Conservation (phyloP, 805 yeast genomes). For the Ogataea ramenticola region DNA sequence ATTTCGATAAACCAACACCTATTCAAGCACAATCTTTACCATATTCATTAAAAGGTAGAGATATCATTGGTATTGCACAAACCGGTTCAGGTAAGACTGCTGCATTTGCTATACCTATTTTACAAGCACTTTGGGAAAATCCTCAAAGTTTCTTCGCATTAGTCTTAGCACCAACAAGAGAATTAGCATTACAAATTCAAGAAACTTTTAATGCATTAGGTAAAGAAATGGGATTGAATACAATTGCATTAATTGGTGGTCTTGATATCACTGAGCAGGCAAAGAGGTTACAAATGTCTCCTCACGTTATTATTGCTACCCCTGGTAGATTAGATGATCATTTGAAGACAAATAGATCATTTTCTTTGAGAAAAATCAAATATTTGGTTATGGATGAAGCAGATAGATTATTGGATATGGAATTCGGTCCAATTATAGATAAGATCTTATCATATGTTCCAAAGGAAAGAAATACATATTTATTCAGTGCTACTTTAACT, state of each 20-base stretch:
- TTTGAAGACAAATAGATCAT: conserved; percentile 86
- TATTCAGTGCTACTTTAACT: conserved; percentile 97
- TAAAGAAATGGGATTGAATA: conserved; percentile 81
- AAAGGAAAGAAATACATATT: conserved; percentile 69
- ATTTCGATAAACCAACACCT: conserved; percentile 82
- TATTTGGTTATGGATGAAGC: conserved; percentile 96
- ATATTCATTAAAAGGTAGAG: conserved; percentile 82
- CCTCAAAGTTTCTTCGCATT: conserved; percentile 86
- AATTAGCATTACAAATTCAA: conserved; percentile 79
- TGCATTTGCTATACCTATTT: conserved; percentile 93
- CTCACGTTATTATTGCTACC: conserved; percentile 92
- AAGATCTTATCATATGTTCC: conserved; percentile 82
- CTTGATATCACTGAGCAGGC: conserved; percentile 99
- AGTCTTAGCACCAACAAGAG: conserved; percentile 82
- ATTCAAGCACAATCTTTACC: conserved; percentile 91
- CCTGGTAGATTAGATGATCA: conserved; percentile 90
- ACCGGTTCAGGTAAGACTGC: conserved; percentile 99
- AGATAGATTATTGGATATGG: conserved; percentile 90
- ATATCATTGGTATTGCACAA: conserved; percentile 92
- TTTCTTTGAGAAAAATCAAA: conserved; percentile 68
- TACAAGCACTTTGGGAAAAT: conserved; percentile 84
- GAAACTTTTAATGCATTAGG: conserved; percentile 96
- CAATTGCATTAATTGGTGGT: conserved; percentile 91
- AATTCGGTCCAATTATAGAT: conserved; percentile 91
- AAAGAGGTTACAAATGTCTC: conserved; percentile 85